These are phyloP conservation scores for Fraxinus pennsylvanica DNA, from an alignment of 257 asterid genomes.

Conservation along the genomic window DNA sequence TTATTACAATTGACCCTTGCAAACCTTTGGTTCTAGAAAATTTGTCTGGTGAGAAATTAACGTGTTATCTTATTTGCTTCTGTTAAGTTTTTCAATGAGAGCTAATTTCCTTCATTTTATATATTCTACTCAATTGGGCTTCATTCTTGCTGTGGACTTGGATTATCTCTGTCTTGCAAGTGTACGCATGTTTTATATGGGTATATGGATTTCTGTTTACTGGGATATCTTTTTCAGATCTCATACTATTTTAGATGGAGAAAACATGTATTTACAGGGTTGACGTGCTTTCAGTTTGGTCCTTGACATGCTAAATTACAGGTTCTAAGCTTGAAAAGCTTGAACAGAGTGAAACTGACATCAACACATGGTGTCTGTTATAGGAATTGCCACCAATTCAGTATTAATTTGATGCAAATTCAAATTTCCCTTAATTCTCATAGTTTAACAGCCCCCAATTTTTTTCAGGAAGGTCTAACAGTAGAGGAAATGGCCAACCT, in stretches of 20 bases:
- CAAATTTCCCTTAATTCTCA: neutral
- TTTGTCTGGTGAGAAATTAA: too few species aligned
- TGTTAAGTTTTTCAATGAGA: too few species aligned
- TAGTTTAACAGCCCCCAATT: neutral
- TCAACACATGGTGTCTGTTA: neutral
- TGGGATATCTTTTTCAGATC: too few species aligned
- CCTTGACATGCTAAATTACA: neutral
- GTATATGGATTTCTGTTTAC: too few species aligned
- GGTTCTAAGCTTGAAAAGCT: neutral
- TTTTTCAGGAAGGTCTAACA: slow-evolving; percentile 78
- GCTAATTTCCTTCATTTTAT: too few species aligned
- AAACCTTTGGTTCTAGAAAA: too few species aligned
- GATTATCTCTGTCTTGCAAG: too few species aligned
- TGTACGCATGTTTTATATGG: neutral
- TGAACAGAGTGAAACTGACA: neutral
- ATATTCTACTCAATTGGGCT: too few species aligned
- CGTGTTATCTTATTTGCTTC: too few species aligned
- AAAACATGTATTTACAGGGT: neutral
- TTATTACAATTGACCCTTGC: too few species aligned
- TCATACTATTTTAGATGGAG: neutral
- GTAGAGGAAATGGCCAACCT: slow-evolving; percentile 77
- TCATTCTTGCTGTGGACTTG: too few species aligned
- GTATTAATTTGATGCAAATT: neutral
- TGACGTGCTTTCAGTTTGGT: neutral
- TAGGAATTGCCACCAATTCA: neutral